Percentiles rank a stretch among this genome's conserved stretches.
These are phyloP conservation scores for Hypoxylon sp. DNA, from an alignment of 2,329 filamentous ascomycete genomes.

Conservation along the genomic window DNA sequence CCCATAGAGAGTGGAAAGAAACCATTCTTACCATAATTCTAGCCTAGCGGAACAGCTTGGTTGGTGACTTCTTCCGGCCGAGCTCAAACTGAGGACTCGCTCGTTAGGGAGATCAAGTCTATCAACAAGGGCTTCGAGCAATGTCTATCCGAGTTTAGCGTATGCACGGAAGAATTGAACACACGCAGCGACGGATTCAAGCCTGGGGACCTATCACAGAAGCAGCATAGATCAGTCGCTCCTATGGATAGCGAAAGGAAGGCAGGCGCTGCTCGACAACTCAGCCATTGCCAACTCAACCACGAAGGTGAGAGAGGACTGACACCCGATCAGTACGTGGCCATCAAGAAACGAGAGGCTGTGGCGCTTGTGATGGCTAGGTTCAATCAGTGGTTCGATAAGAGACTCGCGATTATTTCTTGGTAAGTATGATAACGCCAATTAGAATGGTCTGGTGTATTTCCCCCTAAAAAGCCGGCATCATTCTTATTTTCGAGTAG, in stretches of 20 bases:
- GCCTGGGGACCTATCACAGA: conserved; percentile 38
- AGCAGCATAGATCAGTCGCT: conserved; percentile 41
- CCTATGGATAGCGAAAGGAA: conserved; percentile 52
- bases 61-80: conserved; percentile 9
- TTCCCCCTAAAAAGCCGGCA: not conserved
- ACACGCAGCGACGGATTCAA: conserved; percentile 43
- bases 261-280: conserved; percentile 46
- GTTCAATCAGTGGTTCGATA: conserved; percentile 53
- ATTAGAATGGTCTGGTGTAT: not conserved
- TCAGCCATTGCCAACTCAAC: conserved; percentile 47
- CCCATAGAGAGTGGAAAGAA: conserved; percentile 14
- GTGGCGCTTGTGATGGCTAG: conserved; percentile 50
- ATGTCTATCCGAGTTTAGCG: conserved; percentile 43
- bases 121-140: conserved; percentile 38
- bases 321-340: conserved; percentile 52
- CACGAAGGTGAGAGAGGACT: conserved; percentile 43
- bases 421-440: conserved; percentile 36
- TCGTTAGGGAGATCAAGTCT: conserved; percentile 21
- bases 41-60: conserved; percentile 33
- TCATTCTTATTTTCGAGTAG: not conserved
- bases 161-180: conserved; percentile 43
- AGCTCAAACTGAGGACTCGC: conserved; percentile 20
- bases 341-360: conserved; percentile 48
- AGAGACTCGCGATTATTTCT: conserved; percentile 51
- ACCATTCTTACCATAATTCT: conserved; percentile 37